These are phyloP conservation scores for Chaetomium fimeti DNA, from an alignment of 495 filamentous ascomycete genomes.

Conservation along the genomic window DNA sequence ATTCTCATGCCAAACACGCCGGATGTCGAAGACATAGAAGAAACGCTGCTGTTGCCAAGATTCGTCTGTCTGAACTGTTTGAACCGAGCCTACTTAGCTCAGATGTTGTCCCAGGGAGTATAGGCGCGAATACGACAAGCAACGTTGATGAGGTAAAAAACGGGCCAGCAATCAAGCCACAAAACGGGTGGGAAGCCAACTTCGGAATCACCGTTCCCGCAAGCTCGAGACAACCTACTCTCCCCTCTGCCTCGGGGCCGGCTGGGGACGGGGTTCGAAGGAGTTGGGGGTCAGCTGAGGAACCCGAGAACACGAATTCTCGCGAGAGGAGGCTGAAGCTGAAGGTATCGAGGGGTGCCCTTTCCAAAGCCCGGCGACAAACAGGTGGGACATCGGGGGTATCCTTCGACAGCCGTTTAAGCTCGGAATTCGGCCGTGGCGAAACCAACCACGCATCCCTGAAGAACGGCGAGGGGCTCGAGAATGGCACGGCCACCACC, in stretches of 20 bases:
- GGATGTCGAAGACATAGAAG: background rate
- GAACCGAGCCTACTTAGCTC: background rate
- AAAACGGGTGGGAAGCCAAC: background rate
- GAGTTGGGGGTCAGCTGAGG: background rate
- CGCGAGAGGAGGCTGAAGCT: constrained; percentile 24
- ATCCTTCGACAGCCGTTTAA: background rate
- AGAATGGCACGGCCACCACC: constrained; percentile 8
- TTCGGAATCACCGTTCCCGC: background rate
- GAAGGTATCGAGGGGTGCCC: constrained; percentile 33
- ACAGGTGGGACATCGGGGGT: background rate
- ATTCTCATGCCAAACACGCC: background rate
- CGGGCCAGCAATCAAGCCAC: background rate
- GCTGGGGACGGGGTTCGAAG: background rate
- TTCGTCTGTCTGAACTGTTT: background rate
- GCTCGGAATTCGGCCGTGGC: background rate
- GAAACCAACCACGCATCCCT: background rate
- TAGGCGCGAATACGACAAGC: background rate
- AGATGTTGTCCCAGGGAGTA: background rate
- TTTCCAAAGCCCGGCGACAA: constrained; percentile 12
- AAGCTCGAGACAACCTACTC: background rate
- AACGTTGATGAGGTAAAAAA: background rate
- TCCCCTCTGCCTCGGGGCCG: background rate
- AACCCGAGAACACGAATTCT: background rate
- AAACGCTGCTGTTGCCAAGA: background rate
- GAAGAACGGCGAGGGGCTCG: background rate